Conservation (phyloP, 352 stramenopile species). For the Globisporangium carolinianum region DNA sequence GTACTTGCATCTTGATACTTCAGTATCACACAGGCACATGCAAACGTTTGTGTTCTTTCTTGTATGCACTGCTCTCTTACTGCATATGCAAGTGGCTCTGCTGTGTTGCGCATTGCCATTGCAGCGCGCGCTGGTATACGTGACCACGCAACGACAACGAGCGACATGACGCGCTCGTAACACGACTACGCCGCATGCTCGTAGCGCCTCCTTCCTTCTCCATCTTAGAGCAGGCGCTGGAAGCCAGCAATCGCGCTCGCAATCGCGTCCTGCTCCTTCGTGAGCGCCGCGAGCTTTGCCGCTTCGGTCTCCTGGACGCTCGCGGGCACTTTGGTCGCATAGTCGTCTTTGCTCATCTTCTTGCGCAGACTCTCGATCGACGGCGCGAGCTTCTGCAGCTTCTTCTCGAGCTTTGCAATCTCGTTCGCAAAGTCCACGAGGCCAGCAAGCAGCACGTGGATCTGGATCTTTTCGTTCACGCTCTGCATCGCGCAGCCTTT, state of each 20-base stretch:
- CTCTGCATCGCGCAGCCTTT: constrained; percentile 89
- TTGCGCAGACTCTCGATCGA: constrained; percentile 68
- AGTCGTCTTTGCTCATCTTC: constrained; percentile 80
- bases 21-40: too few relatives aligned
- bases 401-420: constrained; percentile 87
- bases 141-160: too few relatives aligned
- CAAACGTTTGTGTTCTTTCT: too few relatives aligned
- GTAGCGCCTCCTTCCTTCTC: too few relatives aligned
- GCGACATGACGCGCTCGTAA: too few relatives aligned
- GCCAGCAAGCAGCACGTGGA: constrained; percentile 80
- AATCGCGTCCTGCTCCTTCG: constrained; percentile 79
- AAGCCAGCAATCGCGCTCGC: constrained; percentile 71
- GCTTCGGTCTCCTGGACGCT: constrained; percentile 72
- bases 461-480: constrained; percentile 92
- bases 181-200: too few relatives aligned
- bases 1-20: too few relatives aligned
- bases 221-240: constrained; percentile 57
- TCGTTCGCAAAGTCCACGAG: constrained; percentile 87
- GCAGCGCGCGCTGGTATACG: too few relatives aligned
- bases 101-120: too few relatives aligned
- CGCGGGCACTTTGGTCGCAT: constrained; percentile 72
- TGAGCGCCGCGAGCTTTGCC: constrained; percentile 68
- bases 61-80: too few relatives aligned
- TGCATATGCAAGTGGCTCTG: too few relatives aligned
- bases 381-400: constrained; percentile 74